These are phyloP conservation scores for Ophiostoma ips DNA, from an alignment of 2,329 filamentous ascomycete genomes.

Conservation along the genomic window DNA sequence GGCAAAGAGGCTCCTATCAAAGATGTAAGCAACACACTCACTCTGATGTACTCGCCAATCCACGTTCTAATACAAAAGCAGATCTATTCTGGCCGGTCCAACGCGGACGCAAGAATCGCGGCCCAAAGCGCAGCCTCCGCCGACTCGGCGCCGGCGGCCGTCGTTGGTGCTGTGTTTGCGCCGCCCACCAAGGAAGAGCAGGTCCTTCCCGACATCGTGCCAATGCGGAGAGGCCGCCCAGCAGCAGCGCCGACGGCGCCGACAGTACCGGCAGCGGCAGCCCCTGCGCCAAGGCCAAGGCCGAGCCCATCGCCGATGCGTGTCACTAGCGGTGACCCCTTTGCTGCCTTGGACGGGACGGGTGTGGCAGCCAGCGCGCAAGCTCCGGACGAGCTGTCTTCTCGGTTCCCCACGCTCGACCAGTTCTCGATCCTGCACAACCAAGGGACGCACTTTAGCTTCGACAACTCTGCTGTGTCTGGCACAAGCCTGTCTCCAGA, in stretches of 20 bases:
- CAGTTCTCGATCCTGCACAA: conserved; percentile 88
- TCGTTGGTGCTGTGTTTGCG: conserved; percentile 69
- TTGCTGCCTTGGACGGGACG: conserved; percentile 72
- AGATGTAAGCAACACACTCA: conserved; percentile 45
- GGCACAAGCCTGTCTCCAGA: background rate
- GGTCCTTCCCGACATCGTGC: conserved; percentile 73
- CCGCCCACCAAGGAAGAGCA: conserved; percentile 58
- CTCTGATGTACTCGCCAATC: too few species aligned
- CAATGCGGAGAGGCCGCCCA: conserved; percentile 82
- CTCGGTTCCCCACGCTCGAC: conserved; percentile 78
- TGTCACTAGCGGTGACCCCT: conserved; percentile 65
- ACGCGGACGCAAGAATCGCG: conserved; percentile 44
- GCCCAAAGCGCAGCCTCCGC: conserved; percentile 38
- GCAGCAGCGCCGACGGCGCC: conserved; percentile 27
- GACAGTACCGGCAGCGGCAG: conserved; percentile 18
- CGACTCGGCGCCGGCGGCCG: conserved; percentile 33
- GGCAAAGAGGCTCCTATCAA: conserved; percentile 74
- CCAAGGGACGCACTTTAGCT: conserved; percentile 70
- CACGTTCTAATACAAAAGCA: conserved; percentile 19
- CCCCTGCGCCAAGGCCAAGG: conserved; percentile 25
- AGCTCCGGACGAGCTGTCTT: conserved; percentile 65
- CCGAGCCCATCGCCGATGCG: conserved; percentile 53
- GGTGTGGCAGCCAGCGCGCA: conserved; percentile 29
- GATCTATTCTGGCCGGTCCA: conserved; percentile 56
- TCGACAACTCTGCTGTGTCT: conserved; percentile 42